Percentiles rank a stretch among this genome's conserved stretches.
Conservation (phyloP, 495 filamentous ascomycete genomes). For the Daldinia grandis region DNA sequence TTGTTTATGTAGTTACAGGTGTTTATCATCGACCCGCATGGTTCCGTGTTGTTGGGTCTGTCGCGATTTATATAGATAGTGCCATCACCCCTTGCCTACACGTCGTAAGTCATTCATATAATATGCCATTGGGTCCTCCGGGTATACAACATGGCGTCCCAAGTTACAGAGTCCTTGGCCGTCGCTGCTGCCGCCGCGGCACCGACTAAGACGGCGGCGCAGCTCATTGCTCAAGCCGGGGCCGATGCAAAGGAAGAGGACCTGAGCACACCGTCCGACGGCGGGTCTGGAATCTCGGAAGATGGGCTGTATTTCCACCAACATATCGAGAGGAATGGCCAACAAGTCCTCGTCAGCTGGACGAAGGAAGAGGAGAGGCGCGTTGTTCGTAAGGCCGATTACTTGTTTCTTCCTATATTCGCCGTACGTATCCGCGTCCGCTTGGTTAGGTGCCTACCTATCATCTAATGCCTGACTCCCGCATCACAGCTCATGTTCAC, state of each 20-base stretch:
- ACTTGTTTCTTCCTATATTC: constrained; percentile 30
- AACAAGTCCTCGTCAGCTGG: constrained; percentile 29
- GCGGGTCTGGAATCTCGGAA: constrained; percentile 10
- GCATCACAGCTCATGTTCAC: constrained; percentile 25
- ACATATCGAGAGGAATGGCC: constrained; percentile 21
- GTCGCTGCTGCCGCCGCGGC: constrained; percentile 9
- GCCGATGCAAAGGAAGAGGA: constrained; percentile 12
- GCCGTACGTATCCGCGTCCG: constrained; percentile 15
- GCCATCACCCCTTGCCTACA: neutral
- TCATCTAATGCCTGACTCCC: neutral
- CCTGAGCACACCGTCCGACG: constrained; percentile 7
- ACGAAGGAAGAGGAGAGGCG: constrained; percentile 29
- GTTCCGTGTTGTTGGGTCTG: constrained; percentile 10
- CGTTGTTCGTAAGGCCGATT: constrained; percentile 31
- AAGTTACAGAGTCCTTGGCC: constrained; percentile 25
- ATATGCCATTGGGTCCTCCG: neutral
- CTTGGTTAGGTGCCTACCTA: no score
- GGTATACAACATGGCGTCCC: constrained; percentile 21
- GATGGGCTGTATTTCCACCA: constrained; percentile 18
- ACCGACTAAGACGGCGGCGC: constrained; percentile 20
- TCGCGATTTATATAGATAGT: neutral
- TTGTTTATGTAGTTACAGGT: neutral
- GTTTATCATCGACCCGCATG: constrained; percentile 2
- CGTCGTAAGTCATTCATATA: neutral
- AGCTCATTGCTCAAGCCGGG: constrained; percentile 2